Evolutionary conservation across 257 asterid species (phyloP).

Genomic region (Nicotiana knightiana): DNA sequence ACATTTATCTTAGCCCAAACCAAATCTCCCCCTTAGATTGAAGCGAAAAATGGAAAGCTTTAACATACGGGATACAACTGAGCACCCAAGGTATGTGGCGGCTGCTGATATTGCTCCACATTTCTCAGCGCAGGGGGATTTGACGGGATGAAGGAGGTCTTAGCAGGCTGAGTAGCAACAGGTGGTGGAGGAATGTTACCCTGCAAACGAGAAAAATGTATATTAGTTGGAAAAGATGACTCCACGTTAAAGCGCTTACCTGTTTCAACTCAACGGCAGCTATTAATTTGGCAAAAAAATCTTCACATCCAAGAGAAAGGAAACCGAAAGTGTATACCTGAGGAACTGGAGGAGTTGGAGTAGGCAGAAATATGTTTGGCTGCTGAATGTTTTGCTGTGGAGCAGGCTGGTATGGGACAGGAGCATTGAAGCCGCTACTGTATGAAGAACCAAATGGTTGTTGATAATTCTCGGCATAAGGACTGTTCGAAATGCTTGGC

Average conservation of each 20-base stretch:
- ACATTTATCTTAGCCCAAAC: neutral
- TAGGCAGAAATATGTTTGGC: slow-evolving; percentile 71
- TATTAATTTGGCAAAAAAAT: neutral
- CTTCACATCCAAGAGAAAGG: neutral
- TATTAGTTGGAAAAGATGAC: neutral
- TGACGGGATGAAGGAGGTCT: slow-evolving; percentile 68
- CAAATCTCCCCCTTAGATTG: neutral
- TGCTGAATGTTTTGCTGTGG: slow-evolving; percentile 45
- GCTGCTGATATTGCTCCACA: slow-evolving; percentile 83
- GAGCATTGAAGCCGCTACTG: slow-evolving; percentile 43
- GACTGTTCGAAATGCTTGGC: slow-evolving; percentile 44
- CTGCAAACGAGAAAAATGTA: slow-evolving; percentile 32
- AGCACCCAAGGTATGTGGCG: slow-evolving; percentile 53
- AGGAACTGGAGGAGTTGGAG: slow-evolving; percentile 53
- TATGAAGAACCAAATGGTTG: slow-evolving; percentile 39
- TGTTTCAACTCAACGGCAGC: neutral
- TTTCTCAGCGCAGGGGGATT: slow-evolving; percentile 63
- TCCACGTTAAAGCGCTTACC: neutral
- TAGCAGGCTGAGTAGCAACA: slow-evolving; percentile 55
- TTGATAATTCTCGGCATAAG: slow-evolving; percentile 57
- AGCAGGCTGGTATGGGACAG: slow-evolving; percentile 48
- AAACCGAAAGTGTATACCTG: slow-evolving; percentile 32
- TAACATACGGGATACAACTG: slow-evolving; percentile 80
- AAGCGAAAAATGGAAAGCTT: neutral
- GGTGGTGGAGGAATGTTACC: slow-evolving; percentile 64